Evolutionary conservation across 164 flowering plant genomes (phyloP).

Genomic region (Sedum album): DNA sequence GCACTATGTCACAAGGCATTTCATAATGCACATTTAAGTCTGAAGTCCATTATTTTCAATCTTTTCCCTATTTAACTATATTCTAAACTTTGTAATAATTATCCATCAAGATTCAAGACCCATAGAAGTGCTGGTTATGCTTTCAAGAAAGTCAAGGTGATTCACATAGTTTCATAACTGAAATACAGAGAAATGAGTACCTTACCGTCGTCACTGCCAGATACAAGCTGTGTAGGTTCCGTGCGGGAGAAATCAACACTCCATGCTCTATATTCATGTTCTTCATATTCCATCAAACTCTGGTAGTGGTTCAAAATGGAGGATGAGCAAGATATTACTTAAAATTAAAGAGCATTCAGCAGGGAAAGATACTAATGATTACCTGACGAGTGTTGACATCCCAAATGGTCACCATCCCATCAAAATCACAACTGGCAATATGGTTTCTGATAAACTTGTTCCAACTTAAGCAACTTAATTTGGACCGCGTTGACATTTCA

Average conservation of each 20-base stretch:
- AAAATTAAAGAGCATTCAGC: neutral
- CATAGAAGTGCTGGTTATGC: too few species aligned
- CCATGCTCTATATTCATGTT: constrained; percentile 99
- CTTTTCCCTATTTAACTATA: too few species aligned
- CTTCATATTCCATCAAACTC: constrained; percentile 98
- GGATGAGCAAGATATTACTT: neutral
- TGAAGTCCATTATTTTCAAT: too few species aligned
- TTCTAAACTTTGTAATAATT: too few species aligned
- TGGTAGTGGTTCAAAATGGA: constrained; percentile 15
- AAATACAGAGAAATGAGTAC: constrained; percentile 19
- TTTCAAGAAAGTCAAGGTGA: neutral
- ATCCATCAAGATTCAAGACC: too few species aligned
- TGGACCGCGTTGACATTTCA: constrained; percentile 88
- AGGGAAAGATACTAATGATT: neutral
- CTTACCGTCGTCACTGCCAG: constrained; percentile 99
- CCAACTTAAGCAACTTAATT: constrained; percentile 98
- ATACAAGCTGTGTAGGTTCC: constrained; percentile 86
- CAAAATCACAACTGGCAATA: constrained; percentile 93
- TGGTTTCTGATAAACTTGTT: constrained; percentile 69
- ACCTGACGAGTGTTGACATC: constrained; percentile 85
- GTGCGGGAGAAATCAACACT: constrained; percentile 96
- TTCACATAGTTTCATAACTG: neutral
- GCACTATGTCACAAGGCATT: neutral
- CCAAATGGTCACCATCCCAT: constrained; percentile 98
- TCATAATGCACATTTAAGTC: too few species aligned